These are phyloP conservation scores for Naganishia liquefaciens DNA, from an alignment of 1,284 basidiomycete species.

Conservation along the genomic window DNA sequence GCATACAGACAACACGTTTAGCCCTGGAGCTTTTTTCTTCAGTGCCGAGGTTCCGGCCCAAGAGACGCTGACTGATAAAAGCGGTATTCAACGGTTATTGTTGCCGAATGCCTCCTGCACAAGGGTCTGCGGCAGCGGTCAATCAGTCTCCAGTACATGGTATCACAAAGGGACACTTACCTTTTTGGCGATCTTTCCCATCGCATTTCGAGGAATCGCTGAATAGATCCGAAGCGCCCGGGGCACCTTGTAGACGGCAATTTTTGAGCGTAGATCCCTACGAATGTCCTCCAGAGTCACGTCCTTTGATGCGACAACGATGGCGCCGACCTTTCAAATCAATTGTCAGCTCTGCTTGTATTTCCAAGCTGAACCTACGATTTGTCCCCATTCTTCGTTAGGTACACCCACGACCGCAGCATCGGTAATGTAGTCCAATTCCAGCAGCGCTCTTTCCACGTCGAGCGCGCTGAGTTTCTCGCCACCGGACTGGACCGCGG, in stretches of 20 bases:
- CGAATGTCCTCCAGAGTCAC: slow-evolving; percentile 37
- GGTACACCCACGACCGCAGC: slow-evolving; percentile 48
- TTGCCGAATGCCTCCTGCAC: background rate
- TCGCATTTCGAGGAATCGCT: slow-evolving; percentile 44
- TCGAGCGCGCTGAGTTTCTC: slow-evolving; percentile 52
- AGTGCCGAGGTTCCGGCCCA: too few species aligned
- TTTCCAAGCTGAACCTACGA: slow-evolving; percentile 36
- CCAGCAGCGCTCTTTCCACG: slow-evolving; percentile 47
- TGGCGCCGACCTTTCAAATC: slow-evolving; percentile 9
- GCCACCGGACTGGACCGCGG: slow-evolving; percentile 38
- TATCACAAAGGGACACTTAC: background rate
- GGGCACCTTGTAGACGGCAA: slow-evolving; percentile 49
- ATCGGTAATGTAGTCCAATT: slow-evolving; percentile 45
- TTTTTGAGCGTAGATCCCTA: slow-evolving; percentile 38
- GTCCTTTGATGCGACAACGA: slow-evolving; percentile 36
- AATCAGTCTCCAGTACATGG: background rate
- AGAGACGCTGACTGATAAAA: too few species aligned
- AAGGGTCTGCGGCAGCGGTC: background rate
- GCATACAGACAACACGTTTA: slow-evolving; percentile 4
- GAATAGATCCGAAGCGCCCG: slow-evolving; percentile 44
- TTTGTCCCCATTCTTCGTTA: slow-evolving; percentile 50
- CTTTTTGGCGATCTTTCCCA: slow-evolving; percentile 26
- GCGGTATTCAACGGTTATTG: background rate
- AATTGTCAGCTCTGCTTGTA: too few species aligned
- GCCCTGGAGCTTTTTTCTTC: background rate